Evolutionary conservation across 2,329 filamentous ascomycete genomes (phyloP).

Genomic region (Bretziella fagacearum): DNA sequence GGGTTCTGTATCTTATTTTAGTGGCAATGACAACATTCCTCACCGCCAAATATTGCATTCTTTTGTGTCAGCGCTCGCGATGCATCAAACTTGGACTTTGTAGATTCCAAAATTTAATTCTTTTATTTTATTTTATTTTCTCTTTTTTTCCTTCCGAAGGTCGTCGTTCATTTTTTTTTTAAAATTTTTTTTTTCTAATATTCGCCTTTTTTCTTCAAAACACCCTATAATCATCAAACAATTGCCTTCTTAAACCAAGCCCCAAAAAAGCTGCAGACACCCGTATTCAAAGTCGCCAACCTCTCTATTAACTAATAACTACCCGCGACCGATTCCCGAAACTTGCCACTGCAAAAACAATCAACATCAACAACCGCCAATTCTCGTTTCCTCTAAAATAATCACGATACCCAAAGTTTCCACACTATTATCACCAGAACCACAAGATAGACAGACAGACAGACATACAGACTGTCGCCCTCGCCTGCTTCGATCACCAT

Average conservation of each 20-base stretch:
- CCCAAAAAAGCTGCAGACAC: neutral
- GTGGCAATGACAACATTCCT: neutral
- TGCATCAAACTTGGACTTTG: too few relatives aligned
- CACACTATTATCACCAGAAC: neutral
- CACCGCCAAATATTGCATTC: neutral
- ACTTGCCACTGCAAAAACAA: neutral
- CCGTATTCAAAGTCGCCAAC: neutral
- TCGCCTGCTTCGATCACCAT: slow-evolving; percentile 20
- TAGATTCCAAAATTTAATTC: too few relatives aligned
- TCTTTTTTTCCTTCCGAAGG: neutral
- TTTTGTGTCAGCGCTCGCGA: too few relatives aligned
- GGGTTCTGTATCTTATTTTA: neutral
- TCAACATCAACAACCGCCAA: neutral
- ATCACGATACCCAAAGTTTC: neutral
- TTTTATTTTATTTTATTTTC: slow-evolving; percentile 2
- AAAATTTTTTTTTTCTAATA: neutral
- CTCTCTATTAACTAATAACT: neutral
- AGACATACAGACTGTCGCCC: neutral
- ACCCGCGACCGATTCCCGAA: neutral
- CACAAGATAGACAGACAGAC: neutral
- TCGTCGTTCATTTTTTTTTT: neutral
- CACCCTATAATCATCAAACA: neutral
- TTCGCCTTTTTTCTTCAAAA: neutral
- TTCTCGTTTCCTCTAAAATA: neutral
- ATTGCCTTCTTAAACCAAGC: neutral